These are phyloP conservation scores for Hypoxylon sp. DNA, from an alignment of 2,329 filamentous ascomycete genomes.

Conservation along the genomic window DNA sequence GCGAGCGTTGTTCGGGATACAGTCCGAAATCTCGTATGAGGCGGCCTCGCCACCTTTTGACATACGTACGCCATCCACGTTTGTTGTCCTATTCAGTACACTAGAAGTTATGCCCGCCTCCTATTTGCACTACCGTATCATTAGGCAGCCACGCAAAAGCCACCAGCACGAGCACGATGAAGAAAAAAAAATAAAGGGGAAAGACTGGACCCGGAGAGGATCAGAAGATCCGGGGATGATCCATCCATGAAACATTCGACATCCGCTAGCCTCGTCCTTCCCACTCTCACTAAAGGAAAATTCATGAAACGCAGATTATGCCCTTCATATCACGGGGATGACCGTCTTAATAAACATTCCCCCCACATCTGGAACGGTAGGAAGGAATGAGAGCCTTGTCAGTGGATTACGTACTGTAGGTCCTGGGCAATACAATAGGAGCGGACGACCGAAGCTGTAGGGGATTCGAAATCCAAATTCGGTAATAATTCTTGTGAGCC, in stretches of 20 bases:
- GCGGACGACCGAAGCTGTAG: conserved; percentile 4
- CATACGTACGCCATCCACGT: conserved; percentile 3
- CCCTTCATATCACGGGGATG: conserved; percentile 16
- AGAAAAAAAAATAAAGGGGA: conserved; percentile 12
- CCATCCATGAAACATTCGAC: conserved; percentile 32
- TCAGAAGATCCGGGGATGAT: conserved; percentile 36
- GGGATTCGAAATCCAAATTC: conserved; percentile 3
- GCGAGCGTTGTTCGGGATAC: neutral
- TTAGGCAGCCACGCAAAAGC: conserved; percentile 18
- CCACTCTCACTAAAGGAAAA: conserved; percentile 5
- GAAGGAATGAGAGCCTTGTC: conserved; percentile 38
- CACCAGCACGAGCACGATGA: conserved; percentile 4
- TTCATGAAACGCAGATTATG: conserved; percentile 25
- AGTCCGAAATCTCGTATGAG: neutral
- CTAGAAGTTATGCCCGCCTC: conserved; percentile 7
- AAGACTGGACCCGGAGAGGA: conserved; percentile 4
- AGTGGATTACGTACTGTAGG: conserved; percentile 31
- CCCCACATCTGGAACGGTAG: conserved; percentile 25
- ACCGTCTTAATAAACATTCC: conserved; percentile 14
- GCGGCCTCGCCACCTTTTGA: conserved; percentile 5
- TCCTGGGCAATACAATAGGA: conserved; percentile 7
- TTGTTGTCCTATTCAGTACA: conserved; percentile 8
- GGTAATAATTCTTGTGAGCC: conserved; percentile 24
- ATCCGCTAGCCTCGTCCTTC: conserved; percentile 16
- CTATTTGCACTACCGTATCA: conserved; percentile 5